Evolutionary conservation across 1,284 basidiomycete species (phyloP), one percentile per base, ranked within the genome.

Genomic region (Rhizopogon parksii): DNA sequence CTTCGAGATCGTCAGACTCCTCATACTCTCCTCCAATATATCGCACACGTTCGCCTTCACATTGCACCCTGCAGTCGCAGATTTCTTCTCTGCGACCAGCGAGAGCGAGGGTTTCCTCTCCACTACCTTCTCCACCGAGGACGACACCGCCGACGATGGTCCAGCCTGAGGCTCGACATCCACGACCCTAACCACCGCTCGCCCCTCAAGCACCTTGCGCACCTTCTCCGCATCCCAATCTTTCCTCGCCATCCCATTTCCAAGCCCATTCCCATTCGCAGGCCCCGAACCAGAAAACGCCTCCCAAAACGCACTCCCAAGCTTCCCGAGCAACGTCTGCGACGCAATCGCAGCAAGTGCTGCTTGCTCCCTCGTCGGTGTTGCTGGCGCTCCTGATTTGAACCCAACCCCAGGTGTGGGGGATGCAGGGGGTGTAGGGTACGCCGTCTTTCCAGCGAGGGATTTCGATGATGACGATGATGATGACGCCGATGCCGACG

Each of bases 301-400:
- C 56, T 89, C 86, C 86, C 85, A 89, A 68, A 90, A 89, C 38
- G 87, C 84, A 24, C 70, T 65, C 12, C 85, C 83, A 27, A 90
- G 73, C 59, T 80, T 83, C 63, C 71, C 69, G 46, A 85, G 61
- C 27, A 90, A 66, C 0, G 87, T 88, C 66, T 88, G 84, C 32
- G 78, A 80, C 3, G 85, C 87, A 53, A 87, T 72, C 6, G 78
- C 76, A 6, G 84, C 85, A 21, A 81, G 71, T 50, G 82, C 70
- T 2, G 79, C 75, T 11, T 70, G 66, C 35, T 63, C 60, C 24
- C 49, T 60, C 8, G 64, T 58, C 0, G 65, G 53, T 25, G 45
- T 2, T 2, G 48, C 27, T 4, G 4, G 4, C 3, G 53, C 56
- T 43, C 58, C 15, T 17, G 38, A 42, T 24, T 61, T 46, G 30